A percentile compares a stretch with the other conserved stretches of the same genome.
phyloP scores from a whole-genome alignment of 495 filamentous ascomycete genomes.

The Talaromyces liani region DNA sequence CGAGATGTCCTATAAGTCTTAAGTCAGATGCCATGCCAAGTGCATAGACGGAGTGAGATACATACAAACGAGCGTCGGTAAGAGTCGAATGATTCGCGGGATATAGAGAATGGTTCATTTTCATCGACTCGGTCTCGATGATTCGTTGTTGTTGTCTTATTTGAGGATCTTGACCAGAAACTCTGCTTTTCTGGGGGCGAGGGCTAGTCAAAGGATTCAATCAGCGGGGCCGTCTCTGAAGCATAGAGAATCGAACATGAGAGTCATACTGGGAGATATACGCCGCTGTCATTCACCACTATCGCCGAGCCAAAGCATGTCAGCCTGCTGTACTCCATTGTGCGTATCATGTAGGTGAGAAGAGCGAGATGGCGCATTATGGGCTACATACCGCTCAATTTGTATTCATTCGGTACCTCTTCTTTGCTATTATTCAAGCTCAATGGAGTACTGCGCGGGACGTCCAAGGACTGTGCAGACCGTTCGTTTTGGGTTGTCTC shows the following conservation, averaged over 20 bases:
- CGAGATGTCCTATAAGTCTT: constrained; percentile 70
- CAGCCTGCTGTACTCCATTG: neutral
- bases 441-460: constrained; percentile 34
- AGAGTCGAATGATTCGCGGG: constrained; percentile 95
- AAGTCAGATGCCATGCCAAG: constrained; percentile 3
- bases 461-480: constrained; percentile 36
- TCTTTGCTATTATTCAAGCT: constrained; percentile 52
- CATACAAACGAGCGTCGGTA: constrained; percentile 93
- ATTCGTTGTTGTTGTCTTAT: constrained; percentile 60
- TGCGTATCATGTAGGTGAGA: neutral
- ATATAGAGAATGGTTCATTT: constrained; percentile 93
- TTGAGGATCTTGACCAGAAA: constrained; percentile 72
- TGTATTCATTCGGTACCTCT: constrained; percentile 63
- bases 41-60: constrained; percentile 10
- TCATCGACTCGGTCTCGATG: constrained; percentile 64
- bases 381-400: constrained; percentile 65
- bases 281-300: constrained; percentile 96
- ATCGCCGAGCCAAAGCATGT: constrained; percentile 3
- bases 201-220: constrained; percentile 45
- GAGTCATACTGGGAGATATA: constrained; percentile 79
- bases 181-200: constrained; percentile 82
- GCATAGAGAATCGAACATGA: neutral
- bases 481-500: constrained; percentile 41
- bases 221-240: neutral
- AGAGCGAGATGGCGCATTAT: neutral